Base-by-base conservation (phyloP, 2,329 filamentous ascomycete genomes). In the Chrysoporthe deuterocubensis region DNA sequence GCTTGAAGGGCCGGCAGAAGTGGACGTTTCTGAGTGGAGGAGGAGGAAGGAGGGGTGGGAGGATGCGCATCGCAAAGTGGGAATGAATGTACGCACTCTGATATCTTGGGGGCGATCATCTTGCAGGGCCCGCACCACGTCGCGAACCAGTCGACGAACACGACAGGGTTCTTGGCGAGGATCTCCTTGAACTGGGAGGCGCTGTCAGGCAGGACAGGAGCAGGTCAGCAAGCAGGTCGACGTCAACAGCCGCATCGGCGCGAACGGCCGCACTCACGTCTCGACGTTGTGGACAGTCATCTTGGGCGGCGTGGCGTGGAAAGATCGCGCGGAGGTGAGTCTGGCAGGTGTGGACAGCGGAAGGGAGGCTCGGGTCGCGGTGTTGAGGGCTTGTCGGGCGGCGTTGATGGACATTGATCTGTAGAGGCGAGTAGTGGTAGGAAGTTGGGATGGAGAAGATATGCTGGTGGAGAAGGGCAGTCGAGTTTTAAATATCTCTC, bases 91-190 rank as follows among this genome's bases (percentile, higher is more conserved):
- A 78, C 87, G 77, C 81, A 90, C 86, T 90, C 85, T 74, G 85
- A 85, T 67, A 97, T 83, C 71, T 89, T 80, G 69, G 94, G 95
- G 21, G 93, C 88, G 75, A 97, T 96, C 75, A 90, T 86, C 85
- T 94, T 97, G 91, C 95, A 98, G 69, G 95, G 95, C 69, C 93
- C 94, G 84, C 95, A 98, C 94, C 94, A 97, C 71, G 84, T 89
- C 67, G 94, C 94, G 80, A 91, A 94, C 83, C 89, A 94, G 84
- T 98, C 95, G 75, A 98, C 83, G 70, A 97, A 82, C 73, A 97
- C 87, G 71, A 92, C 73, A 43, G 75, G 75, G 67, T 81, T 72
- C 68, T 74, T 74, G 60, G 77, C 76, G 63, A 82, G 74, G 46
- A 77, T 75, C 72, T 78, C 77, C 72, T 79, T 78, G 72, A 77